Evolutionary conservation across 164 flowering plant species (phyloP).

Genomic region (Chloranthus sessilifolius): DNA sequence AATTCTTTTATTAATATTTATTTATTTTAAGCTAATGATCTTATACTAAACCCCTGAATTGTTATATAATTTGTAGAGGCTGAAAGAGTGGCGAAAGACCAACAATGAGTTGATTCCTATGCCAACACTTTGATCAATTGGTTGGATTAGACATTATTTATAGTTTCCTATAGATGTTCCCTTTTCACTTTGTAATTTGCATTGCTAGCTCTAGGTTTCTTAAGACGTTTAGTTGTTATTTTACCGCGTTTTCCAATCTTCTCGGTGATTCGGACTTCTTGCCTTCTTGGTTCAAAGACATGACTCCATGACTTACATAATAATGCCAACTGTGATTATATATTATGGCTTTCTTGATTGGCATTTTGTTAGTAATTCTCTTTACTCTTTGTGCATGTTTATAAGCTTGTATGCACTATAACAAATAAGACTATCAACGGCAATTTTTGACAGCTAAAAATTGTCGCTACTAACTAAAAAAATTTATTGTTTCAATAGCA

Average conservation of each 20-base stretch:
- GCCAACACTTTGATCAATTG: not conserved
- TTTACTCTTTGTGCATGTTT: too few relatives aligned
- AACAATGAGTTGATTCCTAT: not conserved
- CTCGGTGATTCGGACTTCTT: conserved; percentile 3
- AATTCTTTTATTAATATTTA: not conserved
- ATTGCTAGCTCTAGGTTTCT: not conserved
- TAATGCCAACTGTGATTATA: not conserved
- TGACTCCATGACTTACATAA: conserved; percentile 1
- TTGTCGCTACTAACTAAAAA: too few relatives aligned
- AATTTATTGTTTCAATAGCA: too few relatives aligned
- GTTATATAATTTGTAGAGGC: conserved; percentile 2
- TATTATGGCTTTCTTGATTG: too few relatives aligned
- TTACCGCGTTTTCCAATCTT: not conserved
- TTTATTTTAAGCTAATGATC: not conserved
- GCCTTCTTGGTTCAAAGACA: conserved; percentile 2
- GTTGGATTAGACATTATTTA: not conserved
- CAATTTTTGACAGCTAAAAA: too few relatives aligned
- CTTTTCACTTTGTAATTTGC: conserved; percentile 4
- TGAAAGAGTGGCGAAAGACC: conserved; percentile 1
- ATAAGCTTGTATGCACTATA: too few relatives aligned
- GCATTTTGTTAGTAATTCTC: too few relatives aligned
- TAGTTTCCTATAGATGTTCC: not conserved
- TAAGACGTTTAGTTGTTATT: not conserved
- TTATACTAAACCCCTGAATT: not conserved
- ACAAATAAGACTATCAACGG: too few relatives aligned